Conservation (phyloP, 2,329 filamentous ascomycete genomes). For the Diaporthe vexans region DNA sequence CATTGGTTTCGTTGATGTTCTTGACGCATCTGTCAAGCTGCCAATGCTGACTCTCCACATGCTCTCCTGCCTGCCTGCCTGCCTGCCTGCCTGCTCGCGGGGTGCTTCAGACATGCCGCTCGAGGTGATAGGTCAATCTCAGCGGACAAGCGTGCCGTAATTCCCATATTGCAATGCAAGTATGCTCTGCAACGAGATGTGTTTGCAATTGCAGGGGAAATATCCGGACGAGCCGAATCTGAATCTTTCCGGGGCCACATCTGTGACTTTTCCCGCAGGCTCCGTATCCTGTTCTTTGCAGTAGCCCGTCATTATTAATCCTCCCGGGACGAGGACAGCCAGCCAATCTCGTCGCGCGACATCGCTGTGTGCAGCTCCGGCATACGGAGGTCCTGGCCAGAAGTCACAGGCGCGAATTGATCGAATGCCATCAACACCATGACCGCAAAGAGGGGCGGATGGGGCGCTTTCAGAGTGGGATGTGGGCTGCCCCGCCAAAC, state of each 20-base stretch:
- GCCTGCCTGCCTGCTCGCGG: not conserved
- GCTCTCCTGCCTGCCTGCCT: not conserved
- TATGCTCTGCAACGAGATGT: not conserved
- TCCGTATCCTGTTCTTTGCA: not conserved
- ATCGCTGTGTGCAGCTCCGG: conserved; percentile 33
- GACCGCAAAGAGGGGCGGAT: conserved; percentile 30
- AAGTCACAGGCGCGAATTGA: conserved; percentile 9
- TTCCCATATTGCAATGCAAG: conserved; percentile 8
- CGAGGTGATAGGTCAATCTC: conserved; percentile 13
- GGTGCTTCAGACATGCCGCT: not conserved
- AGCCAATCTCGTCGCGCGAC: conserved; percentile 20
- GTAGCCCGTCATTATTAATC: conserved; percentile 28
- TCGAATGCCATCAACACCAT: conserved; percentile 26
- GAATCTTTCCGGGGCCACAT: conserved; percentile 1
- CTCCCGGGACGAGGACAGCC: not conserved
- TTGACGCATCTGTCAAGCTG: not conserved
- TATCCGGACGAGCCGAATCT: conserved; percentile 23
- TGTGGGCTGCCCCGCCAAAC: conserved; percentile 33
- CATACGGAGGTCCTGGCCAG: conserved; percentile 20
- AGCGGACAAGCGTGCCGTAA: conserved; percentile 3
- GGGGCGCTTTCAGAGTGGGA: conserved; percentile 21
- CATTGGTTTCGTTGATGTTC: not conserved
- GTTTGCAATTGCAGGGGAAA: not conserved
- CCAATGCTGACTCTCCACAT: not conserved
- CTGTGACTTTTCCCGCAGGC: conserved; percentile 8